Evolutionary conservation across 257 asterid genomes (phyloP).

Genomic region (Solanum virginianum): DNA sequence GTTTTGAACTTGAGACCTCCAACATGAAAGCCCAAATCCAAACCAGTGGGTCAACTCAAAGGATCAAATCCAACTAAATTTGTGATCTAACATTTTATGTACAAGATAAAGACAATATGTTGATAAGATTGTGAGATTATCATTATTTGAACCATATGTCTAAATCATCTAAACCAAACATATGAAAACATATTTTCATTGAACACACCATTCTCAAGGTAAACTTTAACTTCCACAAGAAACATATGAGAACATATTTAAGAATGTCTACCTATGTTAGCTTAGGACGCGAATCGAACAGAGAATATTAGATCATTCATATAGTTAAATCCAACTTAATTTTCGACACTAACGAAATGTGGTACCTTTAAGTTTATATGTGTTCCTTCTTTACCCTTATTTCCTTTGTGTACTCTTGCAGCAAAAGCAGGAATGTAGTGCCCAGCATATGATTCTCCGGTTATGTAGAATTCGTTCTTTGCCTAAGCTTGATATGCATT

Average conservation of each 20-base stretch:
- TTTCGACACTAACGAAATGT: background rate
- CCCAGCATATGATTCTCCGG: constrained; percentile 97
- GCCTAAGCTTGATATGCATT: background rate
- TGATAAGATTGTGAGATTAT: no score
- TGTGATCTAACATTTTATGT: no score
- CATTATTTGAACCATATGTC: no score
- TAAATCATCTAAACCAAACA: no score
- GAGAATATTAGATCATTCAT: background rate
- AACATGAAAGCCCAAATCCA: no score
- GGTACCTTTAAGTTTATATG: constrained; percentile 79
- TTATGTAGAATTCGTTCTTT: constrained; percentile 71
- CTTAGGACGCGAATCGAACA: background rate
- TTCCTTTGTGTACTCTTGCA: constrained; percentile 75
- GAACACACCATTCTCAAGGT: no score
- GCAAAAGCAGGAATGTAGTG: constrained; percentile 96
- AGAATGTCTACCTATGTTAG: background rate
- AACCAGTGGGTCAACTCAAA: no score
- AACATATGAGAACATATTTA: background rate
- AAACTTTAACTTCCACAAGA: no score
- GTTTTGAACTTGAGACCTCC: no score
- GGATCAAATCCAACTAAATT: no score
- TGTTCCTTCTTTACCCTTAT: constrained; percentile 73
- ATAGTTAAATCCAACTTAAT: background rate
- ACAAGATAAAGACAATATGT: no score
- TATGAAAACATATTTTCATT: no score